Evolutionary conservation across 2,329 filamentous ascomycete genomes (phyloP).

Genomic region (Sporothrix variecibatus): DNA sequence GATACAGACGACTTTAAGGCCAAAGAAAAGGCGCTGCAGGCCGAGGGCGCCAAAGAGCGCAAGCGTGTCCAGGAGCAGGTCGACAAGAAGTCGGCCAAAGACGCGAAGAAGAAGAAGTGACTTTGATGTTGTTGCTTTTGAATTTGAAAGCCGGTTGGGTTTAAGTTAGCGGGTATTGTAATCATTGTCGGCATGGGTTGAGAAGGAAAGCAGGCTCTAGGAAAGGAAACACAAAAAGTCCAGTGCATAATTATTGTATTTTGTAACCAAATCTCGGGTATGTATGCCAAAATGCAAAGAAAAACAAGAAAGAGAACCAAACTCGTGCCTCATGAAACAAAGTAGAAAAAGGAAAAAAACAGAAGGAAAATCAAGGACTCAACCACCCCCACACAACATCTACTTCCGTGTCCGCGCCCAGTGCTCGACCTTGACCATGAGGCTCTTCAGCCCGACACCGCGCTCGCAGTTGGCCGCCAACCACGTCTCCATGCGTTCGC

Average conservation of each 20-base stretch:
- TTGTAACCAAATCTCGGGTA: slow-evolving; percentile 20
- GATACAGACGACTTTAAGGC: slow-evolving; percentile 71
- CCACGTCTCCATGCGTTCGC: slow-evolving; percentile 83
- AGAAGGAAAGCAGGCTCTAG: slow-evolving; percentile 37
- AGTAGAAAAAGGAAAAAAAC: slow-evolving; percentile 16
- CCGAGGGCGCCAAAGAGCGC: slow-evolving; percentile 69
- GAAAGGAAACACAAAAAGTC: slow-evolving; percentile 35
- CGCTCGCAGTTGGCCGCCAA: slow-evolving; percentile 79
- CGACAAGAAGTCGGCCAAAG: slow-evolving; percentile 69
- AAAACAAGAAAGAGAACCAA: slow-evolving; percentile 20
- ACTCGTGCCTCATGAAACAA: slow-evolving; percentile 19
- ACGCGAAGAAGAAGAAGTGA: slow-evolving; percentile 43
- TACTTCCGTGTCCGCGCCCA: slow-evolving; percentile 44
- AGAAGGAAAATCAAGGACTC: neutral
- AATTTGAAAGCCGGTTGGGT: neutral
- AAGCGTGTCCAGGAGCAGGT: slow-evolving; percentile 76
- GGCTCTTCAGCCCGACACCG: slow-evolving; percentile 70
- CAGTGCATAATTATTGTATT: neutral
- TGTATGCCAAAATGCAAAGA: slow-evolving; percentile 22
- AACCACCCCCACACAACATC: neutral
- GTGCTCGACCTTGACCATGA: slow-evolving; percentile 65
- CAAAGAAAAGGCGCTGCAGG: slow-evolving; percentile 66
- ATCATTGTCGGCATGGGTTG: neutral
- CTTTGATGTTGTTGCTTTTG: neutral
- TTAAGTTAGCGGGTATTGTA: neutral